Base-by-base conservation (phyloP, 2,329 filamentous ascomycete species). In the Magnaporthiopsis poae region DNA sequence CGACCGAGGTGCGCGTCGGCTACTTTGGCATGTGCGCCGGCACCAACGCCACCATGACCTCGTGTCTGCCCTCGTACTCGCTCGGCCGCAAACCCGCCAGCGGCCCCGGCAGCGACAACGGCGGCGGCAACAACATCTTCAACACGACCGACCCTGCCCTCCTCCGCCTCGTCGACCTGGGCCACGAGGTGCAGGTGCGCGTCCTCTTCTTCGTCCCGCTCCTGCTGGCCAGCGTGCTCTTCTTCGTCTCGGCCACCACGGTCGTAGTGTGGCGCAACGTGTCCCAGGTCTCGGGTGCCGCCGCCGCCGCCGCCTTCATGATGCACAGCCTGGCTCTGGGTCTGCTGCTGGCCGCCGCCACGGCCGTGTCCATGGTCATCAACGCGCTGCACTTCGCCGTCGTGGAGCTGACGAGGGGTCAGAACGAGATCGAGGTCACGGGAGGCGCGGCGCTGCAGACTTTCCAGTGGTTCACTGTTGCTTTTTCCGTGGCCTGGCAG, bases 221-320 rank as follows among this genome's bases (percentile, higher is more conserved):
- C 60, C 61, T 66, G 25, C 60, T 66, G 27, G 65, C 60, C 13
- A 33, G 35, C 27, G 39, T 71, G 31, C 31, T 31, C 72, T 75
- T 75, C 68, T 69, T 71, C 69, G 73, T 73, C 62, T 69, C 60
- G 12, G 31, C 61, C 39, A 15, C 31, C 25, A 56, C 36, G 25
- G 29, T 66, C 18, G 39, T 66, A 46, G 21, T 66, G 39, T 66
- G 60, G 60, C 60, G 61, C 65, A 66, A 62, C 39, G 27, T 73
- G 66, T 70, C 70, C 66, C 75, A 68, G 9, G 73, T 74, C 67
- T 76, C 75, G 5, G 69, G 70, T 68, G 75, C 68, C 7, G 72
- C 73, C 18, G 65, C 65, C 5, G 56, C 60, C 15, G 65, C 62
- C 3, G 60, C 65, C 5, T 66, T 62, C 65, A 25, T 66, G 29